Conservation (phyloP, 345 rosid genomes). For the Cardamine resedifolia region DNA sequence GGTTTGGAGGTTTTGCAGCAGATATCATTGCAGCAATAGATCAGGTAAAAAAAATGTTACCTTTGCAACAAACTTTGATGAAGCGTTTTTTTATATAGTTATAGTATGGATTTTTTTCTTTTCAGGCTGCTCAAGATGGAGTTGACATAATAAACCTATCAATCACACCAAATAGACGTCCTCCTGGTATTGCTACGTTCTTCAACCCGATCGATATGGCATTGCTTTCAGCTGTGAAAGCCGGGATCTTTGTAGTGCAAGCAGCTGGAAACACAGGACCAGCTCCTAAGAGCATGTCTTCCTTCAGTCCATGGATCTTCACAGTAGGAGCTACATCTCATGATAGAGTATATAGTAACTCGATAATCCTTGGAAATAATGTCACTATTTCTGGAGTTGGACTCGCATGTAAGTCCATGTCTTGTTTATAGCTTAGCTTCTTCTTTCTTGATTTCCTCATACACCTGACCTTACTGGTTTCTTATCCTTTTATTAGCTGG, state of each 20-base stretch:
- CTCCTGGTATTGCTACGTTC: conserved; percentile 89
- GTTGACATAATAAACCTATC: conserved; percentile 93
- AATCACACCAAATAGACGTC: conserved; percentile 93
- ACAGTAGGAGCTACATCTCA: conserved; percentile 96
- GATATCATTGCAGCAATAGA: conserved; percentile 98
- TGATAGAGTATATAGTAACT: conserved; percentile 74
- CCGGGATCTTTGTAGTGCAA: conserved; percentile 95
- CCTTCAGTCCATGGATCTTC: conserved; percentile 98
- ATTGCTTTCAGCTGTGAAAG: conserved; percentile 87
- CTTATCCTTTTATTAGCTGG: conserved; percentile 47
- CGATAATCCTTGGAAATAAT: conserved; percentile 81
- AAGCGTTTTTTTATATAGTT: neutral
- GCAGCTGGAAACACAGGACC: conserved; percentile 99
- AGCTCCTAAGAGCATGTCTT: conserved; percentile 87
- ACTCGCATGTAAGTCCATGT: conserved; percentile 75
- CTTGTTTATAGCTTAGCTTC: conserved; percentile 3
- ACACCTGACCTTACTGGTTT: neutral
- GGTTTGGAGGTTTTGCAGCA: conserved; percentile 97
- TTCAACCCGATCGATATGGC: conserved; percentile 99
- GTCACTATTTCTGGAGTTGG: conserved; percentile 80
- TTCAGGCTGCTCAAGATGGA: conserved; percentile 98
- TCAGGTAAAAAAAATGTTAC: conserved; percentile 53
- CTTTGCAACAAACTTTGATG: neutral
- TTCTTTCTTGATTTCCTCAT: neutral
- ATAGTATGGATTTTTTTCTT: neutral